Conservation (phyloP, 805 yeast species). For the Candida suzukii region DNA sequence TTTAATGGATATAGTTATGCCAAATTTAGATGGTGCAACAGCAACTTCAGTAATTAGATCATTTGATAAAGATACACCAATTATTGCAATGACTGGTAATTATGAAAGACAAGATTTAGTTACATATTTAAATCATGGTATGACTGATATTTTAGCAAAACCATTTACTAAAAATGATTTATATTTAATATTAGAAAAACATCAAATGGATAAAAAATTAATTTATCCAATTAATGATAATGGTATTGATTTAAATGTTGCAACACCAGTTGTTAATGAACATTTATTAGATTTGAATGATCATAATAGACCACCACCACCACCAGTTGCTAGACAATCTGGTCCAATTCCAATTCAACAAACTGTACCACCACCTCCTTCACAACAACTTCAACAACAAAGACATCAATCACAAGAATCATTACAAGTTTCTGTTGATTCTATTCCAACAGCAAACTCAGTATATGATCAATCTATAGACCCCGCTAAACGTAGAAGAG, state of each 20-base stretch:
- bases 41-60: conserved; percentile 86
- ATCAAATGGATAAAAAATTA: conserved; percentile 40
- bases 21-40: conserved; percentile 80
- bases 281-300: too few species aligned
- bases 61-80: conserved; percentile 80
- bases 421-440: too few species aligned
- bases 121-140: conserved; percentile 77
- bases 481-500: not conserved
- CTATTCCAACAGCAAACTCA: not conserved
- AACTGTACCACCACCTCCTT: too few species aligned
- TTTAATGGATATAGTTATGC: conserved; percentile 86
- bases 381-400: too few species aligned
- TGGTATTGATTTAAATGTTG: too few species aligned
- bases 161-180: conserved; percentile 89
- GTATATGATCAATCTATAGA: not conserved
- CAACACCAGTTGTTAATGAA: too few species aligned
- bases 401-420: too few species aligned
- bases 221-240: conserved; percentile 17
- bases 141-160: conserved; percentile 87
- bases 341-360: too few species aligned
- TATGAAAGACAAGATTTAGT: conserved; percentile 77
- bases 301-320: too few species aligned
- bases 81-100: conserved; percentile 91
- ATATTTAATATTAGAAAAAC: conserved; percentile 70
- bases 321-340: too few species aligned